Evolutionary conservation across 2,329 filamentous ascomycete genomes (phyloP).

Genomic region (Sarocladiaceae sp.): DNA sequence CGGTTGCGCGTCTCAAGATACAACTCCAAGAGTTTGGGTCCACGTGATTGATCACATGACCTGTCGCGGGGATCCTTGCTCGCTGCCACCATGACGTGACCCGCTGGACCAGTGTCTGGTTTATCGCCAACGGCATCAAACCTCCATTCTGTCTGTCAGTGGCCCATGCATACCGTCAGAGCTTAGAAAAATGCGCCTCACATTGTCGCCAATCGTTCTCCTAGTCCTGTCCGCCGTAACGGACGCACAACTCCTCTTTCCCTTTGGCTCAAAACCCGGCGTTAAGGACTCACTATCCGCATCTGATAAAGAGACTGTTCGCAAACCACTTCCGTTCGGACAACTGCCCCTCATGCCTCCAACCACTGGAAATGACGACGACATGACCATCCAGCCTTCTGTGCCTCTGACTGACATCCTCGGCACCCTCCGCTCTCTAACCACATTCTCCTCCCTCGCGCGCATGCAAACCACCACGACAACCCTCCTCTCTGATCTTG

Average conservation of each 20-base stretch:
- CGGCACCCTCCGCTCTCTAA: conserved; percentile 71
- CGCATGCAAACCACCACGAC: conserved; percentile 70
- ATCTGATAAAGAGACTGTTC: not conserved
- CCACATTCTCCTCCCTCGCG: conserved; percentile 78
- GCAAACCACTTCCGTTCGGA: conserved; percentile 7
- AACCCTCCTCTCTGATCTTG: conserved; percentile 61
- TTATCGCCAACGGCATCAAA: not conserved
- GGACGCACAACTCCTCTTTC: conserved; percentile 13
- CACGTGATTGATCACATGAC: conserved; percentile 1
- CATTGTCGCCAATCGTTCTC: conserved; percentile 8
- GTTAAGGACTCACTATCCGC: conserved; percentile 13
- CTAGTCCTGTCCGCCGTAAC: not conserved
- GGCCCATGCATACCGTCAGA: not conserved
- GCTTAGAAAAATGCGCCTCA: conserved; percentile 5
- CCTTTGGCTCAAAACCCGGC: not conserved
- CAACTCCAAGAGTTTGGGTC: too few species aligned
- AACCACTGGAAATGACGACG: conserved; percentile 11
- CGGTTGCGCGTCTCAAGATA: too few species aligned
- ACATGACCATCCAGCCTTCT: conserved; percentile 32
- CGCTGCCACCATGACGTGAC: conserved; percentile 3
- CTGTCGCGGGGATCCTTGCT: not conserved
- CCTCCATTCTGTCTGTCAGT: not conserved
- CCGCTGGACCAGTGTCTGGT: not conserved
- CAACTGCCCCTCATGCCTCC: conserved; percentile 23
- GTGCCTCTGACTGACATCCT: conserved; percentile 83